Evolutionary conservation across 768 basidiomycete genomes (phyloP).

Genomic region (Neoboletus magnificus): DNA sequence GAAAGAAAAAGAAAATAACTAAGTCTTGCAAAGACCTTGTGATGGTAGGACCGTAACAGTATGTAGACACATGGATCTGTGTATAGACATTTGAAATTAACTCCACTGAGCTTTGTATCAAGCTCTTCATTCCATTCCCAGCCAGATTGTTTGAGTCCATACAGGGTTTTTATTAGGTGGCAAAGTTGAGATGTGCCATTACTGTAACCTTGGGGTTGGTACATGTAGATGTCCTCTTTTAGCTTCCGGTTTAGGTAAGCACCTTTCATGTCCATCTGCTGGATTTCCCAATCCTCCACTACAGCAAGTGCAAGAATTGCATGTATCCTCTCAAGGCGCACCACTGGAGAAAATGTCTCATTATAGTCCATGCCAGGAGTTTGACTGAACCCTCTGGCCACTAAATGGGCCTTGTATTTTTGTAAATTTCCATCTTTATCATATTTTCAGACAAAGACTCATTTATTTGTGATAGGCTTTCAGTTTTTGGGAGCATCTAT

Average conservation of each 20-base stretch:
- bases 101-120: too few relatives aligned
- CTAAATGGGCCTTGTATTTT: constrained; percentile 34
- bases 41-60: too few relatives aligned
- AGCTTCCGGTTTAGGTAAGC: neutral
- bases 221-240: constrained; percentile 1
- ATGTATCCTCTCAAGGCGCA: neutral
- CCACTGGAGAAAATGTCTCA: neutral
- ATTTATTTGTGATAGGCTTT: constrained; percentile 28
- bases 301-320: neutral
- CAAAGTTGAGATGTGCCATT: too few relatives aligned
- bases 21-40: too few relatives aligned
- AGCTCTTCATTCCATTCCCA: too few relatives aligned
- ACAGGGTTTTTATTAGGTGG: too few relatives aligned
- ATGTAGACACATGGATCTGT: too few relatives aligned
- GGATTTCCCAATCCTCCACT: neutral
- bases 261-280: neutral
- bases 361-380: constrained; percentile 25
- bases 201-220: too few relatives aligned
- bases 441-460: constrained; percentile 19
- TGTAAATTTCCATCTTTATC: neutral
- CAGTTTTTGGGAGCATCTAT: constrained; percentile 21
- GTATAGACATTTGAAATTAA: too few relatives aligned
- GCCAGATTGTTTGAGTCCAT: too few relatives aligned
- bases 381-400: constrained; percentile 40
- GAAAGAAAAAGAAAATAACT: too few relatives aligned